phyloP scores from a whole-genome alignment of 768 basidiomycete species.

The Boletus coccyginus region DNA sequence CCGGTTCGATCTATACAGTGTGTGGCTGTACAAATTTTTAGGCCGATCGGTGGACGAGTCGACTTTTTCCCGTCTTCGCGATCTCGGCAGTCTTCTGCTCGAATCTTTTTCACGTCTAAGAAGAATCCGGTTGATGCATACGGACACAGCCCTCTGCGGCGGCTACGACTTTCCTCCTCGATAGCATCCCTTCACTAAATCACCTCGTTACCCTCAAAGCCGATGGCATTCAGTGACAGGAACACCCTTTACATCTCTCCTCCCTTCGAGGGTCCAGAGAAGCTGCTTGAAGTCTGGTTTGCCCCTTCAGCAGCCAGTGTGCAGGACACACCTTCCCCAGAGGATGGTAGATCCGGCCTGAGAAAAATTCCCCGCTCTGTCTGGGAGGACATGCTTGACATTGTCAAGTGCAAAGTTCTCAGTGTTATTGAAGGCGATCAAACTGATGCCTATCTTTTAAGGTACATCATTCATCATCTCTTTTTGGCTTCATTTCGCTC shows the following conservation, averaged over 20 bases:
- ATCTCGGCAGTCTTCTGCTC: conserved; percentile 15
- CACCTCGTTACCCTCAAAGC: neutral
- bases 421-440: conserved; percentile 87
- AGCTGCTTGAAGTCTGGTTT: conserved; percentile 97
- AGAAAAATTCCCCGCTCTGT: conserved; percentile 67
- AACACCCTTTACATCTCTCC: conserved; percentile 33
- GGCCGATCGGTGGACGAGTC: conserved; percentile 5
- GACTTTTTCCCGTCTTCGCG: conserved; percentile 12
- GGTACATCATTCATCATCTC: conserved; percentile 48
- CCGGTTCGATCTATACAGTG: conserved; percentile 22
- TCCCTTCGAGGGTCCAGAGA: conserved; percentile 92
- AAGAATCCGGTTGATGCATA: conserved; percentile 43
- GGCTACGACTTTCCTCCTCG: conserved; percentile 39
- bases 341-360: conserved; percentile 61
- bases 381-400: conserved; percentile 98
- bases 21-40: conserved; percentile 23
- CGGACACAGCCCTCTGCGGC: conserved; percentile 34
- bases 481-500: conserved; percentile 2
- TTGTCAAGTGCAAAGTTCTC: conserved; percentile 95
- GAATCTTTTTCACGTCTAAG: conserved; percentile 9
- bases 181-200: conserved; percentile 42
- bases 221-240: conserved; percentile 27
- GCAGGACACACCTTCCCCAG: conserved; percentile 39
- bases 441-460: conserved; percentile 92
- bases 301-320: conserved; percentile 68